Base-by-base conservation (phyloP, 139 green algal genomes). In the Tetratostichococcus sp. region DNA sequence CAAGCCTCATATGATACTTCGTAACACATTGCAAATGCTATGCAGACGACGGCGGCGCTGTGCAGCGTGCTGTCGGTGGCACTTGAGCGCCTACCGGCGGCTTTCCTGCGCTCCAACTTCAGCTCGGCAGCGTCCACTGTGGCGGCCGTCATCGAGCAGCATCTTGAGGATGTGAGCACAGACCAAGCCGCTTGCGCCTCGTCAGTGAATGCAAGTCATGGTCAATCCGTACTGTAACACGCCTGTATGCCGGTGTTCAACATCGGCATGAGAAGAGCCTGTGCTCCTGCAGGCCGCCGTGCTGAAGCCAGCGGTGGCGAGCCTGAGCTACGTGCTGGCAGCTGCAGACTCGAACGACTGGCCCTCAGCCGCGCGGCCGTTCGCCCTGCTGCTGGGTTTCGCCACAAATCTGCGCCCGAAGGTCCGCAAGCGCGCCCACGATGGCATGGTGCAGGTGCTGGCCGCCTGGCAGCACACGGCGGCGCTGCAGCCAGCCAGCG, bases 341-440 rank as follows among this genome's bases (percentile, higher is more conserved):
- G 86, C 85, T 17, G 73, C 83, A 8, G 89, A 90, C 65, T 80
- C 81, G 0, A 14, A 67, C 30, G 79, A 86, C 69, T 89, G 84
- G 84, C 71, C 79, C 1, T 66, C 78, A 0, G 76, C 80, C 2
- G 42, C 69, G 30, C 76, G 65, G 0, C 39, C 73, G 5, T 86
- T 90, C 43, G 32, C 34, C 25, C 70, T 76, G 35, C 72, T 89
- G 58, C 74, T 86, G 69, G 43, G 72, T 2, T 87, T 91, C 30
- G 35, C 70, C 16, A 75, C 83, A 16, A 90, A 95, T 75, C 28
- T 59, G 0, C 82, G 88, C 0, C 87, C 92, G 30, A 97, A 96
- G 82, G 86, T 94, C 43, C 88, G 91, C 32, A 90, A 91, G 76
- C 70, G 81, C 0, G 87, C 88, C 23, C 75, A 87, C 62, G 33